Evolutionary conservation across 371 early-diverging fungal genomes (phyloP).

Genomic region (Saksenaea vasiformis): DNA sequence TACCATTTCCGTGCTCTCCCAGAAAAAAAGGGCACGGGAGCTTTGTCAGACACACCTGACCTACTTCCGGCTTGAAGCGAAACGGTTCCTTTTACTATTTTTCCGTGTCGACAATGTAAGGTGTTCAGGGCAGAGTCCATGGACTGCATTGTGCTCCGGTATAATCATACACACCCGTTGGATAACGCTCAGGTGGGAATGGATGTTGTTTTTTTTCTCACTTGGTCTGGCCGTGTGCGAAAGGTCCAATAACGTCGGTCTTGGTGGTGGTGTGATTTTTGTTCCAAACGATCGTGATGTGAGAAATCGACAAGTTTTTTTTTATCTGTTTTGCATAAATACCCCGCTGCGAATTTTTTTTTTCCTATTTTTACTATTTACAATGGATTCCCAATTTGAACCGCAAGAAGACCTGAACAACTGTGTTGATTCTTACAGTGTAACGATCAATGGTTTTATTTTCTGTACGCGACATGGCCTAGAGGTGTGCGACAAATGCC

Average conservation of each 20-base stretch:
- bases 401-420: slow-evolving; percentile 40
- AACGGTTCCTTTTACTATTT: no score
- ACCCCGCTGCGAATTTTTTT: slow-evolving; percentile 5
- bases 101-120: no score
- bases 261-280: slow-evolving; percentile 2
- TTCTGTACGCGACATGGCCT: slow-evolving; percentile 44
- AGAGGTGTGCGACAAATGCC: slow-evolving; percentile 48
- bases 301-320: neutral
- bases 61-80: neutral
- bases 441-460: slow-evolving; percentile 40
- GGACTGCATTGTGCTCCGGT: no score
- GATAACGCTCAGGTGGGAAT: no score
- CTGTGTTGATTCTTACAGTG: slow-evolving; percentile 36
- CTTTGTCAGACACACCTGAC: slow-evolving; percentile 1
- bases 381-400: slow-evolving; percentile 11
- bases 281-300: neutral
- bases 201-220: no score
- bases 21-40: neutral
- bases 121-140: no score
- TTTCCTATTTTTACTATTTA: slow-evolving; percentile 5
- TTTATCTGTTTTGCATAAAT: neutral
- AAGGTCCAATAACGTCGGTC: neutral
- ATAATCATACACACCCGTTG: no score
- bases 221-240: neutral
- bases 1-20: neutral